These are phyloP conservation scores for Amylocarpus encephaloides DNA, from an alignment of 2,329 filamentous ascomycete species.

Conservation along the genomic window DNA sequence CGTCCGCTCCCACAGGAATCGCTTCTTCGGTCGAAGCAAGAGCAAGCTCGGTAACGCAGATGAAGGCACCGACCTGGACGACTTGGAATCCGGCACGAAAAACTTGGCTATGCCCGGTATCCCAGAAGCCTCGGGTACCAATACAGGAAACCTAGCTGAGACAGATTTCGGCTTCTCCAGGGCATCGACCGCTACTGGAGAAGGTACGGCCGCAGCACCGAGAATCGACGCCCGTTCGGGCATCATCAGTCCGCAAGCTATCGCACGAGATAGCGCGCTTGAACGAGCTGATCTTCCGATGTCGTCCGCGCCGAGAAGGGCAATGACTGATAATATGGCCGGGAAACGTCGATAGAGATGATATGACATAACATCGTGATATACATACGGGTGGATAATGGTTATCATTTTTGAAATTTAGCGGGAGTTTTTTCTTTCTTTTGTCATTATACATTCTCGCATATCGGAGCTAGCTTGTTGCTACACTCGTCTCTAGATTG, in stretches of 20 bases:
- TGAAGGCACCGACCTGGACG: conserved; percentile 23
- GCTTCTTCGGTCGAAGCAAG: conserved; percentile 51
- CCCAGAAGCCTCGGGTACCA: conserved; percentile 31
- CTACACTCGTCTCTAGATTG: too few species aligned
- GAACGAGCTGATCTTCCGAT: conserved; percentile 24
- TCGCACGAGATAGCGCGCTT: conserved; percentile 20
- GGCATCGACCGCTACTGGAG: background rate
- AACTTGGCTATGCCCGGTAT: conserved; percentile 37
- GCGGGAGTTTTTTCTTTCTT: background rate
- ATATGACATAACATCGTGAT: background rate
- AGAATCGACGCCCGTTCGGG: conserved; percentile 31
- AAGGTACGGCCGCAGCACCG: background rate
- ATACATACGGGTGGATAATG: too few species aligned
- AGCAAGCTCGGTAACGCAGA: conserved; percentile 26
- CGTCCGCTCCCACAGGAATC: conserved; percentile 46
- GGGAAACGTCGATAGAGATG: background rate
- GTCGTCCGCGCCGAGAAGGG: conserved; percentile 8
- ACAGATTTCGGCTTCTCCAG: background rate
- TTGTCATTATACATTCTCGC: too few species aligned
- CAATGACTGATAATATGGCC: conserved; percentile 9
- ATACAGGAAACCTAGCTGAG: conserved; percentile 10
- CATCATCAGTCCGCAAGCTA: conserved; percentile 28
- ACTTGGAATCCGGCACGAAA: conserved; percentile 27
- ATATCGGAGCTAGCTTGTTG: too few species aligned
- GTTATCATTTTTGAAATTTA: background rate